A percentile compares a stretch with the other conserved stretches of the same genome.
These are phyloP conservation scores for Aaosphaeria arxii DNA, from an alignment of 2,329 filamentous ascomycete genomes.

Conservation along the genomic window DNA sequence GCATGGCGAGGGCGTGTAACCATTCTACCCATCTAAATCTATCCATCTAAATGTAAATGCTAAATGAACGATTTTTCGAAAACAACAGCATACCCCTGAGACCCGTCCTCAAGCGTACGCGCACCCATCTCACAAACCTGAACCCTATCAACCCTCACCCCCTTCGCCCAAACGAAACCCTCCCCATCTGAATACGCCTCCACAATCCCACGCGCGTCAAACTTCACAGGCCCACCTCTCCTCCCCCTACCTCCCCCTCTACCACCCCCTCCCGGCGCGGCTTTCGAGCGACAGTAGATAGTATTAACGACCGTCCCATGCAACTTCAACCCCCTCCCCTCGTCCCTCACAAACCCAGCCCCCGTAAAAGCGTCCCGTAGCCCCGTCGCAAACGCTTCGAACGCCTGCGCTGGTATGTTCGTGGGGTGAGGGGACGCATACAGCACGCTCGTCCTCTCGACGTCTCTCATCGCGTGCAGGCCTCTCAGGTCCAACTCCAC, in stretches of 20 bases:
- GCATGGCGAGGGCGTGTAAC: conserved; percentile 2
- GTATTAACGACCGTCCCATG: conserved; percentile 89
- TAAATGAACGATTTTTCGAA: conserved; percentile 27
- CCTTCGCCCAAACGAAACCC: conserved; percentile 65
- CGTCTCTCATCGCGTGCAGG: conserved; percentile 60
- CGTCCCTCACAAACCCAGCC: conserved; percentile 55
- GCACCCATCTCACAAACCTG: conserved; percentile 88
- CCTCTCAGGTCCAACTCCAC: conserved; percentile 42
- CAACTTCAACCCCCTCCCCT: conserved; percentile 64
- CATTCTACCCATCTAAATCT: neutral
- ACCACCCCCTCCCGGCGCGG: neutral
- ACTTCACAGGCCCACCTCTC: conserved; percentile 32
- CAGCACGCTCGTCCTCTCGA: conserved; percentile 57
- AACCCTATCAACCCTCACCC: conserved; percentile 65
- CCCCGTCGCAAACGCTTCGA: conserved; percentile 51
- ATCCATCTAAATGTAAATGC: neutral
- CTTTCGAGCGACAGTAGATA: conserved; percentile 57
- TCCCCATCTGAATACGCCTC: conserved; percentile 54
- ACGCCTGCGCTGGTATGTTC: neutral
- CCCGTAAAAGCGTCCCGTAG: conserved; percentile 55
- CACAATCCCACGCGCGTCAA: conserved; percentile 43
- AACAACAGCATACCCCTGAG: conserved; percentile 53
- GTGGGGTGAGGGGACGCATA: conserved; percentile 18
- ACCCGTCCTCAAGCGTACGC: conserved; percentile 57
- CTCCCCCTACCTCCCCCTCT: conserved; percentile 11